Evolutionary conservation across 129 eudicot genomes (phyloP).

Genomic region (Artemisia argyi): DNA sequence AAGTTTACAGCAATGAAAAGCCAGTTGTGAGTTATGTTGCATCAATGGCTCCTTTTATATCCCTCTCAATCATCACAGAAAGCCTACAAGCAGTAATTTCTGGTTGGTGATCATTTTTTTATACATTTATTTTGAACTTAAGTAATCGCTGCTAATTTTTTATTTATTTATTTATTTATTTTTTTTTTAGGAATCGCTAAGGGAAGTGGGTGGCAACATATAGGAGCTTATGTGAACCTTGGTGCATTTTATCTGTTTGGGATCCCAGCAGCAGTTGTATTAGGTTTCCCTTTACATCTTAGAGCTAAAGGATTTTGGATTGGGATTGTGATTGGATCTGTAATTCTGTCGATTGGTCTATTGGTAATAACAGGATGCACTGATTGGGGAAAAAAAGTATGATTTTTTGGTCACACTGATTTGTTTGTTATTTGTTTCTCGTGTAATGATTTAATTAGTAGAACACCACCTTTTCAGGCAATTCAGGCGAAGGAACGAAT

Average conservation of each 20-base stretch:
- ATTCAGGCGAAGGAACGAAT: slow-evolving; percentile 38
- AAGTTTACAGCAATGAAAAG: slow-evolving; percentile 52
- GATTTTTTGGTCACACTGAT: neutral
- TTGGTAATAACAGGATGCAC: slow-evolving; percentile 43
- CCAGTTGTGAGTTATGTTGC: slow-evolving; percentile 50
- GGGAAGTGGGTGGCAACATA: slow-evolving; percentile 86
- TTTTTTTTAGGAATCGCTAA: slow-evolving; percentile 71
- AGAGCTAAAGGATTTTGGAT: slow-evolving; percentile 74
- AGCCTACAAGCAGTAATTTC: slow-evolving; percentile 68
- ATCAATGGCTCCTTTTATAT: slow-evolving; percentile 57
- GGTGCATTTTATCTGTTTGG: slow-evolving; percentile 71
- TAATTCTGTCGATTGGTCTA: slow-evolving; percentile 43
- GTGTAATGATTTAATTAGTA: neutral
- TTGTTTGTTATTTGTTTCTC: neutral
- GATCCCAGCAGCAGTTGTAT: slow-evolving; percentile 49
- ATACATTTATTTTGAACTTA: neutral
- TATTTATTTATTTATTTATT: too few species aligned
- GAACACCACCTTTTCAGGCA: slow-evolving; percentile 34
- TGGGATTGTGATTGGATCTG: slow-evolving; percentile 53
- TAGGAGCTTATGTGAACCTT: slow-evolving; percentile 70
- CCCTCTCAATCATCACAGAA: slow-evolving; percentile 55
- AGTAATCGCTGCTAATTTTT: neutral
- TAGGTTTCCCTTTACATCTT: slow-evolving; percentile 56
- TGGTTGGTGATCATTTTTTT: slow-evolving; percentile 31
- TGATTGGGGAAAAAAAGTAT: slow-evolving; percentile 71